Conservation (phyloP, 306 rosid species). For the Cicer bijugum region DNA sequence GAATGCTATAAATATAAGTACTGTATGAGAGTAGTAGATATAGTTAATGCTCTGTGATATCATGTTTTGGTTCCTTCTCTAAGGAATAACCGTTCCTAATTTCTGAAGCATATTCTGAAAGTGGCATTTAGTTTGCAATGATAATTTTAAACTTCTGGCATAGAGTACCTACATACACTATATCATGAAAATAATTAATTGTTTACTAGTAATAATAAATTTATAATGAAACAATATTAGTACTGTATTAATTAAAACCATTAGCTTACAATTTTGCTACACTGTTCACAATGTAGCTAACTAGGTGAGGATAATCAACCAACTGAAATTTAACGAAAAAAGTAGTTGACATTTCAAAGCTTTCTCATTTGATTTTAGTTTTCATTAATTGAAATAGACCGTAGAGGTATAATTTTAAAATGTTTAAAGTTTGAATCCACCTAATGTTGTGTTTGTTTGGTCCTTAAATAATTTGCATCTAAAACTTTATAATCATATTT, state of each 20-base stretch:
- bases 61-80: conserved; percentile 20
- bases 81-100: conserved; percentile 13
- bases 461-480: no score
- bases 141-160: neutral
- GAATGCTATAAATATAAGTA: conserved; percentile 43
- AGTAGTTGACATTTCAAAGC: conserved; percentile 18
- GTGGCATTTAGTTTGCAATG: neutral
- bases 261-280: conserved; percentile 27
- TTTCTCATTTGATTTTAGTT: conserved; percentile 17
- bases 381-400: neutral
- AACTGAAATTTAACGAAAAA: conserved; percentile 11
- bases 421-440: no score
- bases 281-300: neutral
- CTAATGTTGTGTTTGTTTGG: no score
- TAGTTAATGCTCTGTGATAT: conserved; percentile 11
- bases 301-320: conserved; percentile 11
- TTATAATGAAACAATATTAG: neutral
- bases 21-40: conserved; percentile 38
- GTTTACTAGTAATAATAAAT: neutral
- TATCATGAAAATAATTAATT: neutral
- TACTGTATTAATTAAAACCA: neutral
- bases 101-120: conserved; percentile 38
- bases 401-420: no score
- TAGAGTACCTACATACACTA: neutral
- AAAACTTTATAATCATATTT: no score